Conservation (phyloP, 148 eudicot genomes). For the Pharnaceum exiguum region DNA sequence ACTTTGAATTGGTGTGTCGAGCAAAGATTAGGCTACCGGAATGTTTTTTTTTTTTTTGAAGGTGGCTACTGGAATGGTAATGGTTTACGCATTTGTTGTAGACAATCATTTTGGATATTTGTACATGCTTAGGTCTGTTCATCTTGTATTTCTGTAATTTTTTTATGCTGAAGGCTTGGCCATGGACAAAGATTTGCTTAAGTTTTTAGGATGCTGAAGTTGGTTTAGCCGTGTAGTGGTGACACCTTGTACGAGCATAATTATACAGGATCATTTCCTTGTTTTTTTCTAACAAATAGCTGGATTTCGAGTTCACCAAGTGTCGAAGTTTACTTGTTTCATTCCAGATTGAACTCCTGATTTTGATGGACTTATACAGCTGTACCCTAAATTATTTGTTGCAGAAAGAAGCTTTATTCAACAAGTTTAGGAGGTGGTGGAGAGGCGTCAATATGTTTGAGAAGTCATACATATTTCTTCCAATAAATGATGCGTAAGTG, state of each 20-base stretch:
- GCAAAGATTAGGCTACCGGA: no score
- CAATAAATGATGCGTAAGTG: constrained; percentile 82
- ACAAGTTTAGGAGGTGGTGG: constrained; percentile 96
- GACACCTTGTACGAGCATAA: no score
- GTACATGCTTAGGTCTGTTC: background rate
- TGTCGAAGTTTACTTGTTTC: background rate
- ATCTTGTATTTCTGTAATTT: background rate
- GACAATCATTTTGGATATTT: background rate
- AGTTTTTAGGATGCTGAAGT: no score
- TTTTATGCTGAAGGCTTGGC: background rate
- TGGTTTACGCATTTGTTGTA: background rate
- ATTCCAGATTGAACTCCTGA: background rate
- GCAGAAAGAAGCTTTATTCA: constrained; percentile 54
- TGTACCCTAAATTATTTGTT: constrained; percentile 8
- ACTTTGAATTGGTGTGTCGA: no score
- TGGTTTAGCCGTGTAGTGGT: no score
- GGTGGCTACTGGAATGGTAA: background rate
- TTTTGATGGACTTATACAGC: background rate
- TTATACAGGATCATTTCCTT: no score
- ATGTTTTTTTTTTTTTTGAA: no score
- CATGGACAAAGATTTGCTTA: no score
- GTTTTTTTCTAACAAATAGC: no score
- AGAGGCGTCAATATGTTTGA: constrained; percentile 86
- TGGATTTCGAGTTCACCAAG: no score
- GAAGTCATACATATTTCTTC: constrained; percentile 86